phyloP scores from a whole-genome alignment of 805 yeast genomes.

The Lachancea kluyveri region DNA sequence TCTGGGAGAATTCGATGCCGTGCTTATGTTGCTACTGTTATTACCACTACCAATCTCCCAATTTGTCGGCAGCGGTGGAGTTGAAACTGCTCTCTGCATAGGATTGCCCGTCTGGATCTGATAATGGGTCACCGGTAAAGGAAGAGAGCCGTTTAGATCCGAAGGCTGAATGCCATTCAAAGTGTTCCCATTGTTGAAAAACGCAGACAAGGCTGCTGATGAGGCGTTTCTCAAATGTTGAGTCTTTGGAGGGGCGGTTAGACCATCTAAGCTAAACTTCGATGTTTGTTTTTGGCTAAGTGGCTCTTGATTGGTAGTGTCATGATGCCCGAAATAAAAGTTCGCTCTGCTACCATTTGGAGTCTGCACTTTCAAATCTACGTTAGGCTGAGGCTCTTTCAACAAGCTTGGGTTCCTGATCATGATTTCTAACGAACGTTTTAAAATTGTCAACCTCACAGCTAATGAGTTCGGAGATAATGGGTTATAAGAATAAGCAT shows the following conservation, averaged over 20 bases:
- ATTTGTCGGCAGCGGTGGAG: not conserved
- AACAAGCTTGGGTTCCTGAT: slow-evolving; percentile 49
- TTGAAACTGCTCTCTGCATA: not conserved
- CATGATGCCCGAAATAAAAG: slow-evolving; percentile 1
- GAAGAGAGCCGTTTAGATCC: slow-evolving; percentile 1
- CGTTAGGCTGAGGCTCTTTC: slow-evolving; percentile 12
- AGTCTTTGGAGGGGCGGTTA: slow-evolving; percentile 18
- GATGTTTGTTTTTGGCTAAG: slow-evolving; percentile 2
- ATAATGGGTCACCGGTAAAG: no score
- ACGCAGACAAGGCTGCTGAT: slow-evolving; percentile 34
- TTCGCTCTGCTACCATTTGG: slow-evolving; percentile 6
- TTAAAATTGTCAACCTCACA: slow-evolving; percentile 64
- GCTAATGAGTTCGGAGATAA: slow-evolving; percentile 77
- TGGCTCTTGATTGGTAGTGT: not conserved
- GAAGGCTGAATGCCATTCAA: not conserved
- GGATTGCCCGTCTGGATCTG: no score
- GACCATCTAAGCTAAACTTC: slow-evolving; percentile 9
- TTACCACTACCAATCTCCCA: not conserved
- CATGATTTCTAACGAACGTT: slow-evolving; percentile 68
- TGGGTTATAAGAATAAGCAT: slow-evolving; percentile 80
- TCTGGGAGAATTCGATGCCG: slow-evolving; percentile 1
- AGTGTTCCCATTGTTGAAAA: slow-evolving; percentile 19
- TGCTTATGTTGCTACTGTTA: not conserved
- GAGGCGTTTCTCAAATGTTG: slow-evolving; percentile 31
- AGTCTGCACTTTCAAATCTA: slow-evolving; percentile 3